These are phyloP conservation scores for Daldinia sp. DNA, from an alignment of 2,329 filamentous ascomycete genomes.

Conservation along the genomic window DNA sequence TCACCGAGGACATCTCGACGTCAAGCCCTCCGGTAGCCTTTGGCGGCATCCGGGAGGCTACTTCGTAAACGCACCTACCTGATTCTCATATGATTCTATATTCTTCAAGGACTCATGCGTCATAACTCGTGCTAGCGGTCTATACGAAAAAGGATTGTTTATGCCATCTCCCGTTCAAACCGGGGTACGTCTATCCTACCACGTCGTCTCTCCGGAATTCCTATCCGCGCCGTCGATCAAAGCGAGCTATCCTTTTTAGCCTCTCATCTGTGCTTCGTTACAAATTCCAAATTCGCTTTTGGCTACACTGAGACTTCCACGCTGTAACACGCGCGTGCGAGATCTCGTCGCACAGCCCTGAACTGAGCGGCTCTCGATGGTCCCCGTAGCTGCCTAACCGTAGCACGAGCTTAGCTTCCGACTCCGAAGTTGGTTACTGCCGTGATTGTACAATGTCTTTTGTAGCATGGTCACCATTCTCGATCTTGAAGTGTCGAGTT, in stretches of 20 bases:
- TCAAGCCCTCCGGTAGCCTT: not conserved
- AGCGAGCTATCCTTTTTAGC: not conserved
- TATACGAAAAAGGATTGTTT: not conserved
- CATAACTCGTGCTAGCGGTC: not conserved
- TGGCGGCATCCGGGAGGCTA: not conserved
- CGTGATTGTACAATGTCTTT: not conserved
- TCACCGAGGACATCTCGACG: not conserved
- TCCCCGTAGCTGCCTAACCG: slow-evolving; percentile 21
- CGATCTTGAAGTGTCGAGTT: not conserved
- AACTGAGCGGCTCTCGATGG: slow-evolving; percentile 5
- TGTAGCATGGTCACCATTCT: not conserved
- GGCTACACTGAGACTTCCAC: not conserved
- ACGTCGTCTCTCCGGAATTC: not conserved
- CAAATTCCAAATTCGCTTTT: no score
- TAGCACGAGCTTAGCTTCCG: slow-evolving; percentile 9
- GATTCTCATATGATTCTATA: no score
- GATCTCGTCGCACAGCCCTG: slow-evolving; percentile 22
- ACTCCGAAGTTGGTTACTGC: slow-evolving; percentile 14
- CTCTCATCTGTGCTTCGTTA: not conserved
- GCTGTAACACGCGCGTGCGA: slow-evolving; percentile 20
- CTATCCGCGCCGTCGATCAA: not conserved
- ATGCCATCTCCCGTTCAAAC: no score
- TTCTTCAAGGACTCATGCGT: no score
- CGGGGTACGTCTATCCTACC: not conserved
- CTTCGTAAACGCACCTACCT: not conserved